These are phyloP conservation scores for Lasiodiplodia theobromae DNA, from an alignment of 2,329 filamentous ascomycete species.

Conservation along the genomic window DNA sequence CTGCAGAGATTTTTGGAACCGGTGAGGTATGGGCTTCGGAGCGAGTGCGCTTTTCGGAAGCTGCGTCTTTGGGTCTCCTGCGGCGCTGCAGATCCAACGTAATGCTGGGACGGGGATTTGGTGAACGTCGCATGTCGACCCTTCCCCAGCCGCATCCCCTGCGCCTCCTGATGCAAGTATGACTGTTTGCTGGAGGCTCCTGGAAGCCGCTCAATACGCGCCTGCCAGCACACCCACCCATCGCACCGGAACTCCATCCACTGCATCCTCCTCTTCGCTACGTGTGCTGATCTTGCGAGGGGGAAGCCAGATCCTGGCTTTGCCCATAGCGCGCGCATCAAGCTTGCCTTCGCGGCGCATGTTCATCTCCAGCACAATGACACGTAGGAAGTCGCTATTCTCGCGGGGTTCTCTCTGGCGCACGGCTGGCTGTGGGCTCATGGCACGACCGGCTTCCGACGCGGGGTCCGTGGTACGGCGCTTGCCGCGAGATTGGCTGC, in stretches of 20 bases:
- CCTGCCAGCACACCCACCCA: conserved; percentile 41
- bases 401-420: conserved; percentile 69
- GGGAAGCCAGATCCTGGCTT: conserved; percentile 67
- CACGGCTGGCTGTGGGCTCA: conserved; percentile 51
- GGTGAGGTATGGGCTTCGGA: conserved; percentile 19
- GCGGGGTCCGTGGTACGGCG: conserved; percentile 47
- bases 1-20: not conserved
- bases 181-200: conserved; percentile 3
- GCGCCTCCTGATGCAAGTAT: conserved; percentile 17
- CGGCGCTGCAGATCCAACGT: conserved; percentile 24
- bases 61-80: not conserved
- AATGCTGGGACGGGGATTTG: conserved; percentile 9
- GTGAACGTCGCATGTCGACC: conserved; percentile 2
- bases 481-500: conserved; percentile 42
- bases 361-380: conserved; percentile 72
- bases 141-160: not conserved
- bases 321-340: conserved; percentile 60
- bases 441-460: conserved; percentile 52
- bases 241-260: conserved; percentile 43
- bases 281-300: conserved; percentile 54
- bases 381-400: conserved; percentile 68
- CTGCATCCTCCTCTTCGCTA: conserved; percentile 37
- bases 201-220: conserved; percentile 13
- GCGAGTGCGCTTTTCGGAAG: conserved; percentile 12
- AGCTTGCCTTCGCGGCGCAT: conserved; percentile 70